phyloP scores from a whole-genome alignment of 805 yeast species.

The Blastobotrys robertii region DNA sequence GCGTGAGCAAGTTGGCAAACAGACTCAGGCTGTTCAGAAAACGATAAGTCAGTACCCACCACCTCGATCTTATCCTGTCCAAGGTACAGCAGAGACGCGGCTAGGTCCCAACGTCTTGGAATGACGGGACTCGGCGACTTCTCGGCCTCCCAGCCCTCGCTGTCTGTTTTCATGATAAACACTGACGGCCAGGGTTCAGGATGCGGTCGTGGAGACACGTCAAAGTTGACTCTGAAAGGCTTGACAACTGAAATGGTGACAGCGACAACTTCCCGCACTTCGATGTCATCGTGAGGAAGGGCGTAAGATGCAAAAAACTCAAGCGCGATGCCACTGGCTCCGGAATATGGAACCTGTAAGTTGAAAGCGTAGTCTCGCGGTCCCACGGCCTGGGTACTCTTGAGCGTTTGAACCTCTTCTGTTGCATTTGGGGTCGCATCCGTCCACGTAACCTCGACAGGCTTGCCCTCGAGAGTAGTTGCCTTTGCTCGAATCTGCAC shows the following conservation, averaged over 20 bases:
- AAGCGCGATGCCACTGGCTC: neutral
- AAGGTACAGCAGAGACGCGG: constrained; percentile 21
- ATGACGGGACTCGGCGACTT: constrained; percentile 21
- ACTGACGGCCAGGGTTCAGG: constrained; percentile 29
- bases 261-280: constrained; percentile 19
- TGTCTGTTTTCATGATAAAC: constrained; percentile 21
- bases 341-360: constrained; percentile 2
- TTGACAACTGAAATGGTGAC: constrained; percentile 22
- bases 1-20: neutral
- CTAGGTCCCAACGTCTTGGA: constrained; percentile 27
- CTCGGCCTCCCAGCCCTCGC: constrained; percentile 1
- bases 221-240: constrained; percentile 30
- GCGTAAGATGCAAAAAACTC: neutral
- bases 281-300: neutral
- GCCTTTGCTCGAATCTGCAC: constrained; percentile 13
- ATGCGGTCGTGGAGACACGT: constrained; percentile 26
- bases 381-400: neutral
- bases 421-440: neutral
- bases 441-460: constrained; percentile 8
- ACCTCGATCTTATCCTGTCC: constrained; percentile 16
- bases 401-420: neutral
- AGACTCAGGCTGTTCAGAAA: constrained; percentile 11
- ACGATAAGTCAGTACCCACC: constrained; percentile 12
- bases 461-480: constrained; percentile 7
- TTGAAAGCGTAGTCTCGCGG: neutral